phyloP scores from a whole-genome alignment of 768 basidiomycete genomes.

The Boletus fagicola region DNA sequence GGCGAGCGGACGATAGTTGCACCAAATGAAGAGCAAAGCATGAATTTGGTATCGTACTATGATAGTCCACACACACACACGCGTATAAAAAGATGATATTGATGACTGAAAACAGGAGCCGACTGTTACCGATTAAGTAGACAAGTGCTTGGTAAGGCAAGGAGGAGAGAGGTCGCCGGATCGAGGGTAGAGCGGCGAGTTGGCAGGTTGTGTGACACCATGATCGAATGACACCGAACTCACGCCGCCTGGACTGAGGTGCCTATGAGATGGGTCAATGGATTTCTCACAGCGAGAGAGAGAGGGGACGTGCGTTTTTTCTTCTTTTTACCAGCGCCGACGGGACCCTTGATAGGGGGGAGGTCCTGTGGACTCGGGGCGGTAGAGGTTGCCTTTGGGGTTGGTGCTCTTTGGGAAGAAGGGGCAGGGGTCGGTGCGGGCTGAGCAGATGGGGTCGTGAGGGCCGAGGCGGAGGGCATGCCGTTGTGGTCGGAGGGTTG shows the following conservation, averaged over 20 bases:
- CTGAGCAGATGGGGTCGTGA: constrained; percentile 22
- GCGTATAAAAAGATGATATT: background rate
- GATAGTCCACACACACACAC: background rate
- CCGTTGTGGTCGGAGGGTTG: constrained; percentile 31
- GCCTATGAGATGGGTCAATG: constrained; percentile 17
- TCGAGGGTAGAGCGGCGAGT: background rate
- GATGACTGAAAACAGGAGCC: background rate
- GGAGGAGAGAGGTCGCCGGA: background rate
- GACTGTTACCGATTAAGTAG: background rate
- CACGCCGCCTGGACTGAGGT: constrained; percentile 25
- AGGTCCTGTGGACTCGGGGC: constrained; percentile 46
- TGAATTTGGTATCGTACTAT: constrained; percentile 5
- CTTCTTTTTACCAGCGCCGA: constrained; percentile 67
- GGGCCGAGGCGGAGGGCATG: constrained; percentile 27
- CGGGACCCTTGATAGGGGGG: constrained; percentile 42
- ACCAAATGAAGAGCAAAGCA: background rate
- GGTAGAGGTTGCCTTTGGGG: constrained; percentile 33
- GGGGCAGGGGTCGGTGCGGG: constrained; percentile 39
- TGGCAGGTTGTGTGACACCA: background rate
- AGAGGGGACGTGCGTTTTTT: constrained; percentile 57
- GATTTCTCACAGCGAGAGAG: background rate
- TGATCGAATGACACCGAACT: constrained; percentile 1
- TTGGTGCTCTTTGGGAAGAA: constrained; percentile 22
- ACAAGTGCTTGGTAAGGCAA: background rate
- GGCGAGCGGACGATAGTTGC: constrained; percentile 46